Conservation (phyloP, 768 basidiomycete species). For the Tephrocybe sp. region DNA sequence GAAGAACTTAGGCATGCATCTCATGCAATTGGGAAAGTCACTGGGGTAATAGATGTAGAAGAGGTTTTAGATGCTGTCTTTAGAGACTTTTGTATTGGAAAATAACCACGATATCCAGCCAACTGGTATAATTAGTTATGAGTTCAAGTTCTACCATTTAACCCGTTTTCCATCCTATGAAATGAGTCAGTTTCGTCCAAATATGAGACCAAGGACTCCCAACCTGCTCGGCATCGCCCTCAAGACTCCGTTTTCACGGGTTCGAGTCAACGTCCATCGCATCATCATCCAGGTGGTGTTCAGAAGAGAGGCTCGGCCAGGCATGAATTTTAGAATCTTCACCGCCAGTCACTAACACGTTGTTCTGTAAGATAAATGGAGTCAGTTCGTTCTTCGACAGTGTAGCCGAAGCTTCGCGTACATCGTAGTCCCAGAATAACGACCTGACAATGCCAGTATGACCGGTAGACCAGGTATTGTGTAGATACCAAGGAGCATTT, state of each 20-base stretch:
- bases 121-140: not conserved
- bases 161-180: constrained; percentile 17
- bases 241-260: constrained; percentile 20
- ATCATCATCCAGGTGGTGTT: constrained; percentile 8
- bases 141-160: constrained; percentile 6
- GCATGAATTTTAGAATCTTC: constrained; percentile 47
- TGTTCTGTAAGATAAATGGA: constrained; percentile 24
- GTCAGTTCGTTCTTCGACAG: not conserved
- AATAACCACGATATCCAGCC: constrained; percentile 25
- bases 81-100: constrained; percentile 86
- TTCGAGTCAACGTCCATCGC: constrained; percentile 26
- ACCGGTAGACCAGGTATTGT: constrained; percentile 50
- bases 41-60: constrained; percentile 77
- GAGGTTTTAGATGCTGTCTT: constrained; percentile 84
- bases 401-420: constrained; percentile 18
- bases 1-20: constrained; percentile 89
- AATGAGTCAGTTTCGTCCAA: not conserved
- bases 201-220: not conserved
- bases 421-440: constrained; percentile 54
- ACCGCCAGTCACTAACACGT: constrained; percentile 44
- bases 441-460: constrained; percentile 59
- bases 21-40: constrained; percentile 79
- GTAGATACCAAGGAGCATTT: constrained; percentile 45
- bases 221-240: constrained; percentile 22
- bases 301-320: constrained; percentile 29